Evolutionary conservation across 306 rosid genomes (phyloP), one percentile per base, ranked within the genome.

Genomic region (Vicia sativa): DNA sequence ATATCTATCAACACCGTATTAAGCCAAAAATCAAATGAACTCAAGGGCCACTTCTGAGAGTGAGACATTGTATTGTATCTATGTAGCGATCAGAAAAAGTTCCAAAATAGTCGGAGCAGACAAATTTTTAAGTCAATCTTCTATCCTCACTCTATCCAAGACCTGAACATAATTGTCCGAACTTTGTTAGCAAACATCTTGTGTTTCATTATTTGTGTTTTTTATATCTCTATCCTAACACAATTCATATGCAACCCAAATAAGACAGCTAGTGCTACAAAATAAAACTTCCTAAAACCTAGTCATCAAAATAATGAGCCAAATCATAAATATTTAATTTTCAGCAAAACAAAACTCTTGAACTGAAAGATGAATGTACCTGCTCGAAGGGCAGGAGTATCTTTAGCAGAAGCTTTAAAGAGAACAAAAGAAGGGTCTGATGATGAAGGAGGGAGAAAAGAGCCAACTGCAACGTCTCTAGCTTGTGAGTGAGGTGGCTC

Each of bases 341-440:
- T 19, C 37, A 60, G 61, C 7, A 45, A 3, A 54, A 54, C 16
- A 11, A 6, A 25, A 21, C 8, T 21, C 1, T 26, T 25, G 35
- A 54, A 54, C 2, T 54, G 34, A 39, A 42, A 65, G 38, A 60
- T 8, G 9, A 63, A 43, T 41, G 70, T 88, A 92, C 98, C 98
- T 65, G 98, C 98, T 29, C 98, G 93, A 80, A 93, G 98, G 66
- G 98, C 98, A 3, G 98, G 98, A 48, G 98, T 93, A 73, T 93
- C 98, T 67, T 53, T 86, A 18, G 90, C 35, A 57, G 98, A 76
- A 66, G 98, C 98, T 64, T 83, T 81, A 85, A 93, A 93, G 56
- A 87, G 74, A 44, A 93, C 98, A 16, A 92, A 93, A 23, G 93
- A 87, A 46, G 98, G 91, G 81, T 93, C 87, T 0, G 85, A 85